These are phyloP conservation scores for Paramecium bursaria DNA, from an alignment of 73 alveolate genomes.

Conservation along the genomic window DNA sequence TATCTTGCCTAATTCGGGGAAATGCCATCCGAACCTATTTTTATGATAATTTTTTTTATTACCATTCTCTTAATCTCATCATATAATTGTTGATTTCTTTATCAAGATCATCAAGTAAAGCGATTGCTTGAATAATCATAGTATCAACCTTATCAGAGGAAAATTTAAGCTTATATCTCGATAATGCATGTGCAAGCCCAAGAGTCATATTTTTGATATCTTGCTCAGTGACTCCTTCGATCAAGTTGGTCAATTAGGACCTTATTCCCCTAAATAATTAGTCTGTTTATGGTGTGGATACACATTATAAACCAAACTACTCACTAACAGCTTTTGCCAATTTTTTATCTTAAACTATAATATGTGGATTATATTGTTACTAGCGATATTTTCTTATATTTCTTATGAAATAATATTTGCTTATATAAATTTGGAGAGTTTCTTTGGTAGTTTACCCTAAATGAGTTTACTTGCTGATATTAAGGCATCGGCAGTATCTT, in stretches of 20 bases:
- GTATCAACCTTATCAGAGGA: constrained; percentile 98
- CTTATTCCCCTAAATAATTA: constrained; percentile 95
- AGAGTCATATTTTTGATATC: constrained; percentile 94
- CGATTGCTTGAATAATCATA: constrained; percentile 99
- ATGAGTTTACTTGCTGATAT: constrained; percentile 79
- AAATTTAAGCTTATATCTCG: constrained; percentile 94
- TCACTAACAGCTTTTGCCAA: constrained; percentile 88
- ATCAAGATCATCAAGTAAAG: constrained; percentile 98
- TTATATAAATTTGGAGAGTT: constrained; percentile 91
- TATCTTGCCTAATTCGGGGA: constrained; percentile 99
- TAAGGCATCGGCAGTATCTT: constrained; percentile 69
- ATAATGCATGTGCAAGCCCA: constrained; percentile 97
- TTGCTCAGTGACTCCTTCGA: constrained; percentile 93
- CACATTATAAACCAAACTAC: constrained; percentile 88
- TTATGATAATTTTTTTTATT: no score
- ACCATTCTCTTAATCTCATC: constrained; percentile 99
- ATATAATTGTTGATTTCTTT: constrained; percentile 99
- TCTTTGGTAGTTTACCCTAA: constrained; percentile 91
- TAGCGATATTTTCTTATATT: constrained; percentile 86
- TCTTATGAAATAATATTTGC: constrained; percentile 92
- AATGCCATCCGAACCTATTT: constrained; percentile 99
- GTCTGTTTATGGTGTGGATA: constrained; percentile 81
- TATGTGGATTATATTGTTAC: neutral
- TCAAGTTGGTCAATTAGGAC: constrained; percentile 88
- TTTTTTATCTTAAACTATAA: constrained; percentile 89